These are phyloP conservation scores for Penicillium mononematosum DNA, from an alignment of 495 filamentous ascomycete species.

Conservation along the genomic window DNA sequence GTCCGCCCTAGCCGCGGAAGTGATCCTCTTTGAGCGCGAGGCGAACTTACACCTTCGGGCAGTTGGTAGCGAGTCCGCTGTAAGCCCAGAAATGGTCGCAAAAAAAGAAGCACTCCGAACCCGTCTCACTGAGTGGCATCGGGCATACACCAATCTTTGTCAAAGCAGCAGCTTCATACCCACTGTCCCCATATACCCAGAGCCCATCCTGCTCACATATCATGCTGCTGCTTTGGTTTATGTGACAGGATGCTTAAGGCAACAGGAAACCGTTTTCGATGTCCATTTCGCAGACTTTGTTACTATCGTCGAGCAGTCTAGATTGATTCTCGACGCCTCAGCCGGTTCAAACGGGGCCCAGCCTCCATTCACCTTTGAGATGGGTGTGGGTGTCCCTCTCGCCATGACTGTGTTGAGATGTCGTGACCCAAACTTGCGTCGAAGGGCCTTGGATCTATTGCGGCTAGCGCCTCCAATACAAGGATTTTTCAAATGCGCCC, in stretches of 20 bases:
- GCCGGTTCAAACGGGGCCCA: constrained; percentile 22
- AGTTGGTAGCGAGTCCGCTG: not conserved
- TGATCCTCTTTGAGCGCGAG: constrained; percentile 24
- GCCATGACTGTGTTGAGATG: constrained; percentile 36
- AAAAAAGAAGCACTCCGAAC: constrained; percentile 13
- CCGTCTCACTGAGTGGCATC: constrained; percentile 14
- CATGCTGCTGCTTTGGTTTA: constrained; percentile 15
- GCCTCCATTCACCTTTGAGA: constrained; percentile 41
- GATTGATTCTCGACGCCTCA: constrained; percentile 18
- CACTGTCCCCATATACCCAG: not conserved
- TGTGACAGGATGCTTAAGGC: constrained; percentile 18
- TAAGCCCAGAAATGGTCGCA: constrained; percentile 5
- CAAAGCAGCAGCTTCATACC: not conserved
- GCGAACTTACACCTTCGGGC: constrained; percentile 5
- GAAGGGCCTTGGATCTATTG: constrained; percentile 29
- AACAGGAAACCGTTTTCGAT: constrained; percentile 24
- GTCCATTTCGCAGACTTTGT: constrained; percentile 27
- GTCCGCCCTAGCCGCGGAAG: constrained; percentile 16
- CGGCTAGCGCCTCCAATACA: constrained; percentile 29
- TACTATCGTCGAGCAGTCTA: constrained; percentile 32
- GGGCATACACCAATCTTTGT: constrained; percentile 10
- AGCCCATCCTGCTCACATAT: constrained; percentile 18
- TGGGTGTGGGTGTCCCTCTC: constrained; percentile 36
- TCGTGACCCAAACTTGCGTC: constrained; percentile 31
- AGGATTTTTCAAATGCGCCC: constrained; percentile 28